A percentile compares a stretch with the other conserved stretches of the same genome.
These are phyloP conservation scores for Lepiota venenata DNA, from an alignment of 768 basidiomycete species.

Conservation along the genomic window DNA sequence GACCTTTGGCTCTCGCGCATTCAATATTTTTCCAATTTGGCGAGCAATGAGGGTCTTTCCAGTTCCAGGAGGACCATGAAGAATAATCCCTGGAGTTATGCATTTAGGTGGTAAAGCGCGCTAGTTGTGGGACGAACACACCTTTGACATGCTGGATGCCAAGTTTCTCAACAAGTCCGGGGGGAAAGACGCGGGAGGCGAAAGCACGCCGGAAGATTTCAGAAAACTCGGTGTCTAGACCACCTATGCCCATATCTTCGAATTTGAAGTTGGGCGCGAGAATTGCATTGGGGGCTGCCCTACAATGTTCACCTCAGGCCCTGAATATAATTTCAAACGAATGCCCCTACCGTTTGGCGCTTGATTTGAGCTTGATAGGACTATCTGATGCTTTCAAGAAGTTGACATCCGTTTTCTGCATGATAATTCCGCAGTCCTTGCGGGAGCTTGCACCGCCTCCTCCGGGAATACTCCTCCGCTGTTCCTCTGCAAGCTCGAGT, in stretches of 20 bases:
- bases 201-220: constrained; percentile 99
- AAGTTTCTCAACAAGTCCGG: constrained; percentile 92
- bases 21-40: constrained; percentile 99
- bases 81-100: constrained; percentile 71
- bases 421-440: constrained; percentile 65
- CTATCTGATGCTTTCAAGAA: constrained; percentile 83
- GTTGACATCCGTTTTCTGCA: constrained; percentile 90
- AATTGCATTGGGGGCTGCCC: constrained; percentile 91
- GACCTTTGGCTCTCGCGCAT: constrained; percentile 95
- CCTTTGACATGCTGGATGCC: constrained; percentile 99
- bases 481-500: constrained; percentile 61
- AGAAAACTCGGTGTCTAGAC: constrained; percentile 90
- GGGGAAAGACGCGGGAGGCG: constrained; percentile 97
- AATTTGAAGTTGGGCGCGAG: constrained; percentile 99
- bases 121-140: constrained; percentile 23
- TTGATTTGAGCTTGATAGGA: constrained; percentile 87
- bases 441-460: constrained; percentile 19
- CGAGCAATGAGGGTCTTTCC: constrained; percentile 98
- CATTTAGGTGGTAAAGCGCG: background rate
- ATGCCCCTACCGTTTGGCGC: constrained; percentile 72
- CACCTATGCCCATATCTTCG: constrained; percentile 99
- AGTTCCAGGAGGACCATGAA: constrained; percentile 96
- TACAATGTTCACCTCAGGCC: constrained; percentile 23
- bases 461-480: constrained; percentile 38
- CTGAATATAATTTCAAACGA: background rate